Percentiles rank a stretch among this genome's conserved stretches.
These are phyloP conservation scores for Noccaea caerulescens DNA, from an alignment of 345 rosid genomes.

Conservation along the genomic window DNA sequence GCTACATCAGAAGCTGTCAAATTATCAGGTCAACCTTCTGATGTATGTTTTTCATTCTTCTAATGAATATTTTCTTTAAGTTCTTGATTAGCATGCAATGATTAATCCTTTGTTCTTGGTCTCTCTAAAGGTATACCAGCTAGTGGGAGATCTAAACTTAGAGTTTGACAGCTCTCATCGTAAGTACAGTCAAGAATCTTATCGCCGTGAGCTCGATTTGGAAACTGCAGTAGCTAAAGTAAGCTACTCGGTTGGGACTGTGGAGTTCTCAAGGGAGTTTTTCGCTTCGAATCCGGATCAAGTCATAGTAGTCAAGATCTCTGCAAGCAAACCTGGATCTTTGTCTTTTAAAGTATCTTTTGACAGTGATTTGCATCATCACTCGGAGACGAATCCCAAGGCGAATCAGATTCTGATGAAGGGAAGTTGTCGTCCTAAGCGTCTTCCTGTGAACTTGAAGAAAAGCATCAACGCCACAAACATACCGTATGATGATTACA, in stretches of 20 bases:
- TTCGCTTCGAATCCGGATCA: conserved; percentile 78
- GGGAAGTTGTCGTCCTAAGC: conserved; percentile 75
- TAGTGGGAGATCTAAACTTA: conserved; percentile 81
- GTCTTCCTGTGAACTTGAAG: conserved; percentile 54
- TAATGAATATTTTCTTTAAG: background rate
- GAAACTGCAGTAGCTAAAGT: conserved; percentile 75
- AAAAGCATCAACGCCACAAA: conserved; percentile 42
- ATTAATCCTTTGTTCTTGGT: conserved; percentile 12
- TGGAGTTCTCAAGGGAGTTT: conserved; percentile 66
- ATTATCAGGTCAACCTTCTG: conserved; percentile 66
- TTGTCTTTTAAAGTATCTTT: conserved; percentile 68
- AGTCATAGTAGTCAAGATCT: conserved; percentile 67
- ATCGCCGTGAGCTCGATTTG: conserved; percentile 90
- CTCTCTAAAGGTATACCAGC: conserved; percentile 70
- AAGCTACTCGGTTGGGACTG: conserved; percentile 63
- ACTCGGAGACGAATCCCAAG: conserved; percentile 49
- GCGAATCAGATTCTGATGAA: conserved; percentile 62
- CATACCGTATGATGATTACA: conserved; percentile 49
- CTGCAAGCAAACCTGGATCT: conserved; percentile 64
- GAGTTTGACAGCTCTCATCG: conserved; percentile 79
- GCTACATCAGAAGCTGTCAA: conserved; percentile 72
- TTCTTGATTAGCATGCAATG: conserved; percentile 17
- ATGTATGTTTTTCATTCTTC: conserved; percentile 51
- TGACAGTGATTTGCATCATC: conserved; percentile 66
- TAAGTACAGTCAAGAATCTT: conserved; percentile 59